These are phyloP conservation scores for Corynespora cassiicola DNA, from an alignment of 2,329 filamentous ascomycete species.

Conservation along the genomic window DNA sequence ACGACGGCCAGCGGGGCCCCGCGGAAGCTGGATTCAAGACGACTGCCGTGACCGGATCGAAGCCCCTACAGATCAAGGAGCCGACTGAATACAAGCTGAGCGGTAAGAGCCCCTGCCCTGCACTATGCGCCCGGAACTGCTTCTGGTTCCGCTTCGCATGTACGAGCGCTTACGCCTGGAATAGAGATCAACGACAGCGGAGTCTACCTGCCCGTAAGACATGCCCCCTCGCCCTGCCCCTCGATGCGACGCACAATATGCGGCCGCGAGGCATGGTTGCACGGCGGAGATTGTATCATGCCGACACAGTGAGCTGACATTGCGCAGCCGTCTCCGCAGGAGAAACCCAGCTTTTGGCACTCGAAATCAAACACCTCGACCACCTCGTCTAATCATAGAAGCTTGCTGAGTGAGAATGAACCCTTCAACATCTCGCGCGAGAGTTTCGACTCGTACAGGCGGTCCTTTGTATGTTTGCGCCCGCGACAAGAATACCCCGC, in stretches of 20 bases:
- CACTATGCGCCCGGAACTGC: conserved; percentile 7
- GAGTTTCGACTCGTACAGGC: conserved; percentile 94
- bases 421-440: conserved; percentile 95
- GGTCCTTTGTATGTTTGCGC: conserved; percentile 81
- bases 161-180: conserved; percentile 32
- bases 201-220: conserved; percentile 85
- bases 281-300: not conserved
- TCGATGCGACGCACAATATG: conserved; percentile 3
- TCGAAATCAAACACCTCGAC: conserved; percentile 56
- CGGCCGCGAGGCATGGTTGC: conserved; percentile 7
- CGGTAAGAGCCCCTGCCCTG: conserved; percentile 46
- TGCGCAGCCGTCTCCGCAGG: conserved; percentile 75
- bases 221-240: conserved; percentile 1
- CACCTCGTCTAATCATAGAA: conserved; percentile 64
- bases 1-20: conserved; percentile 38
- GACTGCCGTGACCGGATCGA: conserved; percentile 42
- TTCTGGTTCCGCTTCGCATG: conserved; percentile 2
- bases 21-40: conserved; percentile 41
- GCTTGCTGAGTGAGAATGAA: conserved; percentile 80
- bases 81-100: conserved; percentile 60
- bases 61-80: conserved; percentile 53
- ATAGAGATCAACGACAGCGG: conserved; percentile 95
- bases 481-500: not conserved
- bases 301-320: conserved; percentile 23
- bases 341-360: conserved; percentile 82